Evolutionary conservation across 768 basidiomycete genomes (phyloP), one percentile per base, ranked within the genome.

Genomic region (Boletus vinaceobasis): DNA sequence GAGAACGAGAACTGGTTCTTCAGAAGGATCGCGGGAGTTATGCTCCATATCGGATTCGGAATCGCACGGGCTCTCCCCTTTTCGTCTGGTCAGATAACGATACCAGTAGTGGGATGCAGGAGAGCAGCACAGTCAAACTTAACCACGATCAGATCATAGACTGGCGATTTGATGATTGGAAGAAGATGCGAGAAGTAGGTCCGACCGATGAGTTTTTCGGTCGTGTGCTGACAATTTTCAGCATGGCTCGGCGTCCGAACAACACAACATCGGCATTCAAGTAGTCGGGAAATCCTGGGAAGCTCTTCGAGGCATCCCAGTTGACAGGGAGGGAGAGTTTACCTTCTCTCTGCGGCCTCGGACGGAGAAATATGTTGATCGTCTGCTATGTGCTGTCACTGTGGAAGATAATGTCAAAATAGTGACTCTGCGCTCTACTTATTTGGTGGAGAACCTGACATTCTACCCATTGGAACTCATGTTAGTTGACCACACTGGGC

Each of bases 91-190:
- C 93, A 3, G 93, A 96, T 60, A 68, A 79, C 19, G 88, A 90
- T 45, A 80, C 80, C 35, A 79, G 63, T 60, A 60, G 69, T 26
- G 74, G 72, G 50, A 68, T 73, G 14, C 79, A 78, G 43, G 80
- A 83, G 53, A 67, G 74, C 3, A 75, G 76, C 31, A 74, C 79
- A 31, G 77, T 84, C 40, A 82, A 85, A 62, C 73, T 99, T 36
- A 74, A 82, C 19, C 81, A 93, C 59, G 87, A 88, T 36, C 80
- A 90, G 63, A 84, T 79, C 8, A 75, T 91, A 5, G 95, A 98
- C 53, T 98, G 97, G 97, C 80, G 97, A 52, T 98, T 98, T 64
- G 94, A 98, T 66, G 95, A 98, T 65, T 93, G 93, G 88, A 88
- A 87, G 68, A 88, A 87, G 5, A 86, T 90, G 76, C 85, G 97